Percentiles rank a stretch among this genome's conserved stretches.
Evolutionary conservation across 2,329 filamentous ascomycete species (phyloP).

Genomic region (Pseudogymnoascus pannorum): DNA sequence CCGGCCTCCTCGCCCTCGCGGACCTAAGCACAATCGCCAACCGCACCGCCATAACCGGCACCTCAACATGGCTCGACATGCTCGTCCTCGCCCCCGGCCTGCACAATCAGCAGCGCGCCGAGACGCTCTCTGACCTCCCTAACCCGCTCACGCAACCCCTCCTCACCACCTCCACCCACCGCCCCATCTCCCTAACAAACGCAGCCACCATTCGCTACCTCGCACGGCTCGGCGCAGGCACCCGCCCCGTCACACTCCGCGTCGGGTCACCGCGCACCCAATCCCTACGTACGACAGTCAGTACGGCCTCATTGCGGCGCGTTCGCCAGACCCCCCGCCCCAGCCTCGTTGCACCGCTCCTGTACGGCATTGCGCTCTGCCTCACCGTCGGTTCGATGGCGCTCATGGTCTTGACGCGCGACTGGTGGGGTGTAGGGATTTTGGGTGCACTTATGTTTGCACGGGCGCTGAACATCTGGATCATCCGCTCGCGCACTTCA

Average conservation of each 20-base stretch:
- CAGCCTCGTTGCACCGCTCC: slow-evolving; percentile 37
- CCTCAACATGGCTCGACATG: slow-evolving; percentile 48
- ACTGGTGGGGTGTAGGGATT: slow-evolving; percentile 45
- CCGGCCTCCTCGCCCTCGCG: slow-evolving; percentile 51
- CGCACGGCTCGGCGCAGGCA: slow-evolving; percentile 48
- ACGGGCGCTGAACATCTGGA: slow-evolving; percentile 48
- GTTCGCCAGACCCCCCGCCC: neutral
- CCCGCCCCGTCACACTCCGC: slow-evolving; percentile 43
- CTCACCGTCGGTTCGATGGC: slow-evolving; percentile 39
- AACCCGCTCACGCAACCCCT: slow-evolving; percentile 28
- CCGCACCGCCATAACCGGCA: slow-evolving; percentile 49
- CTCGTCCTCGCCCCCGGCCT: slow-evolving; percentile 53
- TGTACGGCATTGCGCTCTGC: slow-evolving; percentile 42
- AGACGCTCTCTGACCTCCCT: slow-evolving; percentile 38
- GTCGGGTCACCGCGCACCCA: slow-evolving; percentile 34
- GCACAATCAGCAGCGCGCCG: slow-evolving; percentile 52
- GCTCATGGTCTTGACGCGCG: slow-evolving; percentile 40
- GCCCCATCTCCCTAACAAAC: slow-evolving; percentile 35
- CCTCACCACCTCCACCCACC: neutral
- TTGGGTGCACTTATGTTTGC: slow-evolving; percentile 44
- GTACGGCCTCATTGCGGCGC: neutral
- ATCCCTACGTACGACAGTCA: neutral
- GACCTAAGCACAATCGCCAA: slow-evolving; percentile 49
- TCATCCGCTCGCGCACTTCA: slow-evolving; percentile 44
- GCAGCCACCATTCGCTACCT: slow-evolving; percentile 47